phyloP scores from a whole-genome alignment of 2,329 filamentous ascomycete genomes.

The Exserohilum turcica region DNA sequence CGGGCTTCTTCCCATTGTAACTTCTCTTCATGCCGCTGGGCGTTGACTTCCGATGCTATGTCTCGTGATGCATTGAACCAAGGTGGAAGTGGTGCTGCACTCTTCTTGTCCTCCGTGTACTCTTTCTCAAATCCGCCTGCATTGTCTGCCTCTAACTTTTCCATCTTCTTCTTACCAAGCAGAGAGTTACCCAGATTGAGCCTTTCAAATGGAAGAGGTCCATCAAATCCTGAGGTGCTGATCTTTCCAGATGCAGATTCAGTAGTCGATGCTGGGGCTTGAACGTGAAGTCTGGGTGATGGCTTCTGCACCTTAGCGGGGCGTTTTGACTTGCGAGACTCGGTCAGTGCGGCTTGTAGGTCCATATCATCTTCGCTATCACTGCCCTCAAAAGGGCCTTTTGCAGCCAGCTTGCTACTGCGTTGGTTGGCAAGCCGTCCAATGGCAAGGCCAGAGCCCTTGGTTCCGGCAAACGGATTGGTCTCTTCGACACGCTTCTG shows the following conservation, averaged over 20 bases:
- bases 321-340: constrained; percentile 63
- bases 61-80: constrained; percentile 69
- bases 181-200: constrained; percentile 70
- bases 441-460: constrained; percentile 62
- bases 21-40: constrained; percentile 51
- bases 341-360: constrained; percentile 74
- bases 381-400: constrained; percentile 49
- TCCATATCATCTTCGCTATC: constrained; percentile 75
- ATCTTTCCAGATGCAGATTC: constrained; percentile 53
- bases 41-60: constrained; percentile 60
- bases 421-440: constrained; percentile 76
- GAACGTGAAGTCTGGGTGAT: constrained; percentile 28
- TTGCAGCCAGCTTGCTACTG: constrained; percentile 59
- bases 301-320: constrained; percentile 40
- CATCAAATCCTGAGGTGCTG: constrained; percentile 68
- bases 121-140: constrained; percentile 70
- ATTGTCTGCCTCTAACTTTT: constrained; percentile 58
- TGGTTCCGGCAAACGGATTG: constrained; percentile 49
- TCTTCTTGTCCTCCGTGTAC: constrained; percentile 48
- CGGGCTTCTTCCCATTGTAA: constrained; percentile 61
- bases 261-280: constrained; percentile 9
- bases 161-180: constrained; percentile 58
- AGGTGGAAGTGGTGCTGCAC: constrained; percentile 69
- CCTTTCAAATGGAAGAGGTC: constrained; percentile 87
- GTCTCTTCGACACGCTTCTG: constrained; percentile 51